phyloP scores from a whole-genome alignment of 2,329 filamentous ascomycete genomes.

The Colletotrichum paranaense region DNA sequence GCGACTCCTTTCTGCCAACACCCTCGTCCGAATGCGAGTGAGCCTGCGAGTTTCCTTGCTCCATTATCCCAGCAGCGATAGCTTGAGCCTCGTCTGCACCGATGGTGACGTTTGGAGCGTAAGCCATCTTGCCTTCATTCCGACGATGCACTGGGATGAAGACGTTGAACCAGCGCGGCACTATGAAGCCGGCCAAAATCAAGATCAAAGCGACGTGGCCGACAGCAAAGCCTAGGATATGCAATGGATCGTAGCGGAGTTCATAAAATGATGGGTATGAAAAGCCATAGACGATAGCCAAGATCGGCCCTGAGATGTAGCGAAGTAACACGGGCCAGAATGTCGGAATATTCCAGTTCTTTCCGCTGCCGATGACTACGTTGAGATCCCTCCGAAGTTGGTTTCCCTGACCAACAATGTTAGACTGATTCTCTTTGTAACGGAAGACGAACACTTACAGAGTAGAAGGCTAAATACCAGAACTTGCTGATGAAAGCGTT shows the following conservation, averaged over 20 bases:
- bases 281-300: constrained; percentile 64
- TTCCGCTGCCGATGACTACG: constrained; percentile 61
- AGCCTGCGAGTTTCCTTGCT: constrained; percentile 6
- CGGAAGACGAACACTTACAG: constrained; percentile 52
- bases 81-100: constrained; percentile 34
- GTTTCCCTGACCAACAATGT: constrained; percentile 55
- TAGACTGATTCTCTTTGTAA: not conserved
- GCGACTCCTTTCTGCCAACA: constrained; percentile 2
- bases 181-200: constrained; percentile 59
- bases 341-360: constrained; percentile 66
- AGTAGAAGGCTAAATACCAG: constrained; percentile 68
- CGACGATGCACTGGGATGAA: constrained; percentile 60
- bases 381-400: constrained; percentile 68
- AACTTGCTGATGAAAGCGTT: constrained; percentile 53
- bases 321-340: constrained; percentile 63
- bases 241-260: constrained; percentile 60
- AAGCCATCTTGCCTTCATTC: constrained; percentile 54
- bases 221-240: constrained; percentile 61
- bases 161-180: constrained; percentile 65
- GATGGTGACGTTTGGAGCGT: constrained; percentile 34
- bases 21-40: not conserved
- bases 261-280: constrained; percentile 61
- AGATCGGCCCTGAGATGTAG: constrained; percentile 60
- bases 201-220: constrained; percentile 58
- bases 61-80: constrained; percentile 16